Conservation (phyloP, 306 rosid genomes). For the Prinsepia uniflora region DNA sequence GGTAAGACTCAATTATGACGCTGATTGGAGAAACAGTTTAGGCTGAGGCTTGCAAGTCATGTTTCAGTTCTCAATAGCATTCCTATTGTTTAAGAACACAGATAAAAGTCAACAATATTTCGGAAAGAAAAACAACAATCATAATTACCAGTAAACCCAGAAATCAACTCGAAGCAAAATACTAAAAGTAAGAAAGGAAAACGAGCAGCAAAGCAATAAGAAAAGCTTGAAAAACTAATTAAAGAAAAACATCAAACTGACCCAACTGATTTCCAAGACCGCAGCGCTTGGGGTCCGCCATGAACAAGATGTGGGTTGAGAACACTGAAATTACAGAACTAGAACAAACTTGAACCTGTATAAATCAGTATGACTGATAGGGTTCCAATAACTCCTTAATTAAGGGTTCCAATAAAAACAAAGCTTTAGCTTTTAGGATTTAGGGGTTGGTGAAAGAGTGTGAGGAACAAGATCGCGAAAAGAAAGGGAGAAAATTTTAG, state of each 20-base stretch:
- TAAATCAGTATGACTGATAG: background rate
- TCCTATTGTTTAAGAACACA: background rate
- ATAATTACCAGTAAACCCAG: background rate
- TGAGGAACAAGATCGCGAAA: background rate
- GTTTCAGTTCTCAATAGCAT: conserved; percentile 8
- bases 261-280: conserved; percentile 37
- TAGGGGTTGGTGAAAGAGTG: background rate
- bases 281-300: conserved; percentile 43
- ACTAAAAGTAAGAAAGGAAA: background rate
- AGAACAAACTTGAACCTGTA: background rate
- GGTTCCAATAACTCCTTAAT: too few relatives aligned
- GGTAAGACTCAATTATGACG: background rate
- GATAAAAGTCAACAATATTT: background rate
- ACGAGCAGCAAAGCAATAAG: background rate
- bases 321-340: background rate
- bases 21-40: background rate
- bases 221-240: background rate
- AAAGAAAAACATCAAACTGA: conserved; percentile 16
- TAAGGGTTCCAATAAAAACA: too few relatives aligned
- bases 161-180: conserved; percentile 10
- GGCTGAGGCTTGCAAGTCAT: background rate
- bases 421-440: background rate
- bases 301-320: conserved; percentile 13
- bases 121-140: background rate
- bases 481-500: background rate